phyloP scores from a whole-genome alignment of 768 basidiomycete species.

The Amanita pseudoporphyria region DNA sequence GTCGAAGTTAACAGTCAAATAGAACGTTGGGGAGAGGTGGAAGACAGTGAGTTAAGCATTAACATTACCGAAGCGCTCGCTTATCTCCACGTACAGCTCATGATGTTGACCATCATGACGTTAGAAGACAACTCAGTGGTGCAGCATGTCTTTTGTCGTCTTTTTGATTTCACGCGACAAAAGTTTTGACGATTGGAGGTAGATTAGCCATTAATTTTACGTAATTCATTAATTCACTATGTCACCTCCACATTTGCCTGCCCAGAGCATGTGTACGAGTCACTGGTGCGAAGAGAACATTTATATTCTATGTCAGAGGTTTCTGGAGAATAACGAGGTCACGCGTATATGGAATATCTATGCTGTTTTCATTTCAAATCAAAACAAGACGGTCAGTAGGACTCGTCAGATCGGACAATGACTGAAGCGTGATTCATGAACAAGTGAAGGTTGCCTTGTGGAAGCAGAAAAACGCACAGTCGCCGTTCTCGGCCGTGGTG shows the following conservation, averaged over 20 bases:
- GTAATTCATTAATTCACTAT: background rate
- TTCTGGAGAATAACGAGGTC: constrained; percentile 23
- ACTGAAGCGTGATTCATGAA: background rate
- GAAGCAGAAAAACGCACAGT: constrained; percentile 39
- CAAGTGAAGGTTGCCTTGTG: constrained; percentile 51
- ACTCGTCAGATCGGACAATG: background rate
- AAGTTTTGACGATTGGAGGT: constrained; percentile 2
- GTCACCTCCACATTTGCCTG: constrained; percentile 26
- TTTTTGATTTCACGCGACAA: constrained; percentile 13
- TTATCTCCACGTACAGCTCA: constrained; percentile 51
- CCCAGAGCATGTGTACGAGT: constrained; percentile 38
- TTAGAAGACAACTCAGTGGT: constrained; percentile 78
- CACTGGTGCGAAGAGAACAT: constrained; percentile 72
- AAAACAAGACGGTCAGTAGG: constrained; percentile 38
- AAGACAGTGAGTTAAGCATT: constrained; percentile 71
- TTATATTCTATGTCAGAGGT: constrained; percentile 43
- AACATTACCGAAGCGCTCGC: constrained; percentile 7
- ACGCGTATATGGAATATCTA: constrained; percentile 36
- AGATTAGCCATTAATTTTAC: background rate
- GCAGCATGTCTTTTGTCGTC: constrained; percentile 52
- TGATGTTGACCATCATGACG: constrained; percentile 95
- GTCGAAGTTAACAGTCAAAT: constrained; percentile 97
- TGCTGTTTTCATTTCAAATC: constrained; percentile 60
- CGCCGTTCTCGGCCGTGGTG: constrained; percentile 32
- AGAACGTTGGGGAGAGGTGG: constrained; percentile 98